phyloP scores from a whole-genome alignment of 768 basidiomycete species.

The Lepiota brunneoincarnata region DNA sequence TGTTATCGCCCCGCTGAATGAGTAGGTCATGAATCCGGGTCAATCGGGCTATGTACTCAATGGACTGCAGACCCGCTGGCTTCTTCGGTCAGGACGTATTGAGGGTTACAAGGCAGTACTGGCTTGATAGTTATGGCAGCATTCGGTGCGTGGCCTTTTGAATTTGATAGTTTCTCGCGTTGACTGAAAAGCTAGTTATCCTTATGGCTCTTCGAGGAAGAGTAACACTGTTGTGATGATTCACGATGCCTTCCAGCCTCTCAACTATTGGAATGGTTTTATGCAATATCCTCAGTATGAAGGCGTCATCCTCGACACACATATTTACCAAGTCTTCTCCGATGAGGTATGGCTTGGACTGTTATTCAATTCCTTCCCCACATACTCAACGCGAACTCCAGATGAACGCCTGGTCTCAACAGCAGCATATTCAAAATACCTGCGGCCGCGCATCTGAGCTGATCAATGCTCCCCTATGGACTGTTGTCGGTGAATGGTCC shows the following conservation, averaged over 20 bases:
- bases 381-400: slow-evolving; percentile 20
- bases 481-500: slow-evolving; percentile 87
- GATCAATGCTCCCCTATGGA: slow-evolving; percentile 64
- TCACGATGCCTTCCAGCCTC: slow-evolving; percentile 75
- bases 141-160: slow-evolving; percentile 46
- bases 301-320: slow-evolving; percentile 77
- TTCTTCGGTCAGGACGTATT: slow-evolving; percentile 52
- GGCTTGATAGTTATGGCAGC: slow-evolving; percentile 67
- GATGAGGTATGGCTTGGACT: slow-evolving; percentile 37
- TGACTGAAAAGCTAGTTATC: slow-evolving; percentile 23
- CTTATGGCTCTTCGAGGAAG: slow-evolving; percentile 32
- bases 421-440: slow-evolving; percentile 55
- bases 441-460: slow-evolving; percentile 47
- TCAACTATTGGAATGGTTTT: slow-evolving; percentile 67
- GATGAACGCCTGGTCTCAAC: slow-evolving; percentile 36
- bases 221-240: slow-evolving; percentile 68
- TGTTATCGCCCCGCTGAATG: slow-evolving; percentile 72
- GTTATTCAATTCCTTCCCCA: slow-evolving; percentile 1
- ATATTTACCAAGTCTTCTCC: slow-evolving; percentile 75
- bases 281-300: slow-evolving; percentile 44
- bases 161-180: neutral
- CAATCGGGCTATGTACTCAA: slow-evolving; percentile 2
- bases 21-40: slow-evolving; percentile 39
- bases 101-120: slow-evolving; percentile 46
- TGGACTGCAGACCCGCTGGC: slow-evolving; percentile 57